Base-by-base conservation (phyloP, 1,139 yeast species). In the Candida frijolesensis region DNA sequence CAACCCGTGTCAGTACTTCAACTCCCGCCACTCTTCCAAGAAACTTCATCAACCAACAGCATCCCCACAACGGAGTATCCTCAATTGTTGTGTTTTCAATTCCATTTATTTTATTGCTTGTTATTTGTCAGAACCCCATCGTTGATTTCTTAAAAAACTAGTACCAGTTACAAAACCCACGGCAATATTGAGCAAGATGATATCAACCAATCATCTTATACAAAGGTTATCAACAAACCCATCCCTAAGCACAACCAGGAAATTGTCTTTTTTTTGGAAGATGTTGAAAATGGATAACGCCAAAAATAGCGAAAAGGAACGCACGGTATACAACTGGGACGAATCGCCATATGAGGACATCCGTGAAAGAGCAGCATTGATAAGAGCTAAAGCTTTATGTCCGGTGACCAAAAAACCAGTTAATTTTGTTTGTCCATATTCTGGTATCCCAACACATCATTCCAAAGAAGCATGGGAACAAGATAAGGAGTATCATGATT, bases 361-460 rank as follows among this genome's bases (percentile, higher is more conserved):
- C 52, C 82, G 98, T 57, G 87, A 90, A 54, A 80, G 98, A 53
- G 98, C 98, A 0, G 97, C 96, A 14, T 83, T 85, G 54, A 94
- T 94, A 55, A 80, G 92, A 67, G 87, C 96, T 22, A 78, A 85
- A 55, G 98, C 97, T 7, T 82, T 82, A 62, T 94, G 99, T 68
- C 98, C 98, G 0, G 94, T 92, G 15, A 91, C 98, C 0, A 78
- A 84, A 25, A 82, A 85, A 57, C 85, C 87, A 49, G 91, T 94
- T 53, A 78, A 86, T 58, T 94, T 78, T 68, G 90, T 94, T 1
- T 94, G 99, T 72, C 99, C 99, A 4, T 72, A 82, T 53, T 87
- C 96, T 6, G 99, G 99, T 6, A 91, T 94, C 51, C 99, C 99
- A 27, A 94, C 99, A 6, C 99, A 94, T 66, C 96, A 90, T 64